Evolutionary conservation across 176 grass and related monocot genomes (phyloP).

Genomic region (Alloteropsis semialata): DNA sequence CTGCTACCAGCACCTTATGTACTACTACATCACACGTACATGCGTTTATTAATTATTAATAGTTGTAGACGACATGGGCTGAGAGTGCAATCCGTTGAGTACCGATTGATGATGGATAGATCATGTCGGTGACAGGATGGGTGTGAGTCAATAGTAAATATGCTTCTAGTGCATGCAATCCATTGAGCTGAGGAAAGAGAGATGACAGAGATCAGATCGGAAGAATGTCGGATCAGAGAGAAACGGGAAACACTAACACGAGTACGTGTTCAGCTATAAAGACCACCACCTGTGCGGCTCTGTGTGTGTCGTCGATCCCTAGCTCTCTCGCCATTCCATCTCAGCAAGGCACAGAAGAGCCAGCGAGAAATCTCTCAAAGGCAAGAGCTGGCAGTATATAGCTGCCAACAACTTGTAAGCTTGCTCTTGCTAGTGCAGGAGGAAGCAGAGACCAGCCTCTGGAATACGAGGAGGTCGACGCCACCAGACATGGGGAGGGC

Average conservation of each 20-base stretch:
- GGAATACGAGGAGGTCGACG: no score
- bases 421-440: not conserved
- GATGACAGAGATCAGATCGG: no score
- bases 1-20: not conserved
- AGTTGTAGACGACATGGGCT: not conserved
- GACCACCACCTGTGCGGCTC: no score
- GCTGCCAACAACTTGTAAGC: no score
- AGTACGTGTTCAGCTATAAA: no score
- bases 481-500: conserved; percentile 54
- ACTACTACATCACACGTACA: not conserved
- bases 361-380: not conserved
- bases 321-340: no score
- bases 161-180: no score
- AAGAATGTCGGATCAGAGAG: not conserved
- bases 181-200: not conserved
- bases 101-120: not conserved
- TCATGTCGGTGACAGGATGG: not conserved
- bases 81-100: not conserved
- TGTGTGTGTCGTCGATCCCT: no score
- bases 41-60: not conserved
- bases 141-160: not conserved
- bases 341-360: no score
- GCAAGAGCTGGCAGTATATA: no score
- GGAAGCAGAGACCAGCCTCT: not conserved
- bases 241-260: no score